Percentiles rank a stretch among this genome's conserved stretches.
Conservation (phyloP, 2,329 filamentous ascomycete genomes). For the Penicillium sp. region DNA sequence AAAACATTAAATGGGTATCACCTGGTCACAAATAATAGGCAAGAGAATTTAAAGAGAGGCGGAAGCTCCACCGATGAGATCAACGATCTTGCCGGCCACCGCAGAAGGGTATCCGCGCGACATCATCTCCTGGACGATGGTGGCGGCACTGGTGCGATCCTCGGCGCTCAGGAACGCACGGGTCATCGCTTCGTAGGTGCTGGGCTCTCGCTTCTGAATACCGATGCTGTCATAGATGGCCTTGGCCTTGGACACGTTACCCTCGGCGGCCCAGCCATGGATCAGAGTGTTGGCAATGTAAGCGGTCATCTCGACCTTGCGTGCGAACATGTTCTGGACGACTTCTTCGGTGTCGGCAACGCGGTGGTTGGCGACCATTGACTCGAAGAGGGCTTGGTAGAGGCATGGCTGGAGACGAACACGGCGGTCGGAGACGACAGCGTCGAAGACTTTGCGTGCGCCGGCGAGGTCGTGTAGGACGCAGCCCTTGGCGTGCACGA, state of each 20-base stretch:
- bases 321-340: constrained; percentile 71
- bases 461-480: constrained; percentile 87
- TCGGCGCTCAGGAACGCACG: constrained; percentile 84
- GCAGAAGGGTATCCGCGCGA: constrained; percentile 85
- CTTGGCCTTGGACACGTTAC: constrained; percentile 75
- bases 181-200: constrained; percentile 98
- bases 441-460: constrained; percentile 78
- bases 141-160: constrained; percentile 72
- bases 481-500: constrained; percentile 95
- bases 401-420: constrained; percentile 78
- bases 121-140: constrained; percentile 85
- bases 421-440: constrained; percentile 66
- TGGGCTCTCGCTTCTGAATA: constrained; percentile 80
- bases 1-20: constrained; percentile 11
- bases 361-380: constrained; percentile 91
- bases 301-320: constrained; percentile 79
- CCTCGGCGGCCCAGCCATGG: constrained; percentile 88
- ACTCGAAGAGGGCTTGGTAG: constrained; percentile 95
- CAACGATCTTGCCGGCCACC: constrained; percentile 89
- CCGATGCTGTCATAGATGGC: constrained; percentile 77
- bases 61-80: constrained; percentile 66
- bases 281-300: constrained; percentile 99
- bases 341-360: constrained; percentile 74
- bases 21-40: constrained; percentile 5
- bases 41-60: constrained; percentile 26